A percentile compares a stretch with the other conserved stretches of the same genome.
These are phyloP conservation scores for Wickerhamomyces rabaulensis DNA, from an alignment of 805 yeast genomes.

Conservation along the genomic window DNA sequence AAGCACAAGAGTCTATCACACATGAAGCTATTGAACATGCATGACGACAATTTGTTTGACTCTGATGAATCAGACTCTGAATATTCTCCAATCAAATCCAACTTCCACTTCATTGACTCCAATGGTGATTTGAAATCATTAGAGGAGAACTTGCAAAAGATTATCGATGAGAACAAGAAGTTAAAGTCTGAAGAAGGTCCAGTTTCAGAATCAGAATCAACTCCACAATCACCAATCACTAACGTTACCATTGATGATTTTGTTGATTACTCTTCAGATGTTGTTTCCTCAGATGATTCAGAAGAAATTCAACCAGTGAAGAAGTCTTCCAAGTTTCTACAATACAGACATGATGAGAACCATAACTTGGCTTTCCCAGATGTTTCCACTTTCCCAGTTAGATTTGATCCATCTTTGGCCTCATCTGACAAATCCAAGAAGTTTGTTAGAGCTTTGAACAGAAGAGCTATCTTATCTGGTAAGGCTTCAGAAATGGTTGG, in stretches of 20 bases:
- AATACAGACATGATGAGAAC: slow-evolving; percentile 25
- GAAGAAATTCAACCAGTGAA: slow-evolving; percentile 3
- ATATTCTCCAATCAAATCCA: slow-evolving; percentile 9
- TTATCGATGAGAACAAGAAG: slow-evolving; percentile 19
- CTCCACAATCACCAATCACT: slow-evolving; percentile 3
- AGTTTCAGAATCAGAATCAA: slow-evolving; percentile 1
- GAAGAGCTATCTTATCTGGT: slow-evolving; percentile 25
- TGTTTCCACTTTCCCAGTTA: slow-evolving; percentile 24
- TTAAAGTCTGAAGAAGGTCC: slow-evolving; percentile 1
- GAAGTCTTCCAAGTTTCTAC: slow-evolving; percentile 13
- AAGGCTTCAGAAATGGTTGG: slow-evolving; percentile 27
- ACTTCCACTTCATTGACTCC: slow-evolving; percentile 3
- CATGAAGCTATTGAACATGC: slow-evolving; percentile 8
- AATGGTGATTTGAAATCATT: slow-evolving; percentile 19
- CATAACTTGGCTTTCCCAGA: slow-evolving; percentile 27
- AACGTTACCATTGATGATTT: slow-evolving; percentile 15
- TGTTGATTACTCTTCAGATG: slow-evolving; percentile 13
- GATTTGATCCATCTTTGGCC: slow-evolving; percentile 18
- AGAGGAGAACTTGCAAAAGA: slow-evolving; percentile 24
- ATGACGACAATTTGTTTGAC: slow-evolving; percentile 14
- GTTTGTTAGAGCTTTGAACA: slow-evolving; percentile 21
- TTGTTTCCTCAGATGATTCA: slow-evolving; percentile 12
- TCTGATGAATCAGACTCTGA: slow-evolving; percentile 15
- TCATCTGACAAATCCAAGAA: slow-evolving; percentile 3
- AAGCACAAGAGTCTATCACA: slow-evolving; percentile 5